Evolutionary conservation across 345 rosid species (phyloP).

Genomic region (Garcia nutans): DNA sequence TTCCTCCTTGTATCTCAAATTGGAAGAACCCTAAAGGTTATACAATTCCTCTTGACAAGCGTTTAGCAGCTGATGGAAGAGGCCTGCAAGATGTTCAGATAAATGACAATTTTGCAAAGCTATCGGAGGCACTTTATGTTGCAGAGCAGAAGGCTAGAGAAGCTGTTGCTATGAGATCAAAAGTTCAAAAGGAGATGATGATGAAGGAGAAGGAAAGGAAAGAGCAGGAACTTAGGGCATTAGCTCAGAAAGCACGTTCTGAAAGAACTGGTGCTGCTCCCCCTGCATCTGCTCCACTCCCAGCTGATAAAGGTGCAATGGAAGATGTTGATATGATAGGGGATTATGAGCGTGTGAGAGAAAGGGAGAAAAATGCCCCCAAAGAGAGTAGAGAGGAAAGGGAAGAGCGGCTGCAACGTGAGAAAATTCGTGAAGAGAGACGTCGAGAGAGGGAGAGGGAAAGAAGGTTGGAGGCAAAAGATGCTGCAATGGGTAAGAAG

Average conservation of each 20-base stretch:
- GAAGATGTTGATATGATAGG: slow-evolving; percentile 56
- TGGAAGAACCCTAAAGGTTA: slow-evolving; percentile 98
- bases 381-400: slow-evolving; percentile 71
- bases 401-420: slow-evolving; percentile 76
- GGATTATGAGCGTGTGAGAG: slow-evolving; percentile 60
- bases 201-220: slow-evolving; percentile 93
- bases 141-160: slow-evolving; percentile 98
- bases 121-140: slow-evolving; percentile 70
- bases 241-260: slow-evolving; percentile 91
- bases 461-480: slow-evolving; percentile 41
- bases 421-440: slow-evolving; percentile 89
- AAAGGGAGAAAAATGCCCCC: slow-evolving; percentile 46
- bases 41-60: slow-evolving; percentile 94
- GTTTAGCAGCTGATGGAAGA: slow-evolving; percentile 98
- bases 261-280: slow-evolving; percentile 78
- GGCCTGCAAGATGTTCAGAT: slow-evolving; percentile 88
- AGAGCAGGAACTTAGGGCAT: slow-evolving; percentile 87
- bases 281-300: background rate
- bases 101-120: slow-evolving; percentile 64
- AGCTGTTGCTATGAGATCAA: slow-evolving; percentile 96
- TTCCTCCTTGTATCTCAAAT: slow-evolving; percentile 93
- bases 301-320: background rate
- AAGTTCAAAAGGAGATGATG: slow-evolving; percentile 89
- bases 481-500: slow-evolving; percentile 96
- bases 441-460: slow-evolving; percentile 94